Conservation (phyloP, 192 early-diverging fungal genomes). For the Tieghemiomyces parasiticus region DNA sequence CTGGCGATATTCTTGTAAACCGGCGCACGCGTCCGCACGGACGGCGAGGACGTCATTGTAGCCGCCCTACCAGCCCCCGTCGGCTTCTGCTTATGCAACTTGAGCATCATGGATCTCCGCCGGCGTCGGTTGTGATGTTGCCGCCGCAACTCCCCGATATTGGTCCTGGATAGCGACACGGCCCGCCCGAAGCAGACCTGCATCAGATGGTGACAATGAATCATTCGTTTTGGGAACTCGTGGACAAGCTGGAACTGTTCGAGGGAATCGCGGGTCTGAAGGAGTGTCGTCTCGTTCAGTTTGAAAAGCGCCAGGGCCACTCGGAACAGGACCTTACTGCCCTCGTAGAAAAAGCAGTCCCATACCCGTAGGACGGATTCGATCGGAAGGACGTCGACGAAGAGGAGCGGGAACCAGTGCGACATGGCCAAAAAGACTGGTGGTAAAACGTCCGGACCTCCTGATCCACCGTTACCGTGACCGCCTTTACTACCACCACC, state of each 20-base stretch:
- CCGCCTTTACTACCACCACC: slow-evolving; percentile 14
- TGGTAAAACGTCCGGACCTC: slow-evolving; percentile 36
- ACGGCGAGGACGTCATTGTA: too few species aligned
- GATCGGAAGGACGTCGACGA: slow-evolving; percentile 59
- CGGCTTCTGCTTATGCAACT: slow-evolving; percentile 8
- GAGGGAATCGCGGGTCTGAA: slow-evolving; percentile 36
- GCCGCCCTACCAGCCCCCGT: too few species aligned
- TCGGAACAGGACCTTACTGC: slow-evolving; percentile 53
- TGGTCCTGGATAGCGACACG: not conserved
- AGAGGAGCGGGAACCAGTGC: slow-evolving; percentile 72
- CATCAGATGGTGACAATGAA: slow-evolving; percentile 47
- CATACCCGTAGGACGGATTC: slow-evolving; percentile 65
- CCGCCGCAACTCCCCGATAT: slow-evolving; percentile 7
- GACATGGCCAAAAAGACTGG: slow-evolving; percentile 60
- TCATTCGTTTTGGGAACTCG: slow-evolving; percentile 41
- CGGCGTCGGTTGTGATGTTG: slow-evolving; percentile 8
- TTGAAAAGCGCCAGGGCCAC: slow-evolving; percentile 58
- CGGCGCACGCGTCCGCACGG: too few species aligned
- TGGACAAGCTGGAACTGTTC: slow-evolving; percentile 44
- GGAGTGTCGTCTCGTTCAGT: slow-evolving; percentile 43
- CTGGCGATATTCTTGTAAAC: too few species aligned
- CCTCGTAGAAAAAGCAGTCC: slow-evolving; percentile 65
- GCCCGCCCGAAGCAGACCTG: slow-evolving; percentile 16
- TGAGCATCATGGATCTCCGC: slow-evolving; percentile 9
- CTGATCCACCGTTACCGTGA: slow-evolving; percentile 31